A percentile compares a stretch with the other conserved stretches of the same genome.
phyloP scores from a whole-genome alignment of 371 early-diverging fungal genomes.

The Mortierella sp. region DNA sequence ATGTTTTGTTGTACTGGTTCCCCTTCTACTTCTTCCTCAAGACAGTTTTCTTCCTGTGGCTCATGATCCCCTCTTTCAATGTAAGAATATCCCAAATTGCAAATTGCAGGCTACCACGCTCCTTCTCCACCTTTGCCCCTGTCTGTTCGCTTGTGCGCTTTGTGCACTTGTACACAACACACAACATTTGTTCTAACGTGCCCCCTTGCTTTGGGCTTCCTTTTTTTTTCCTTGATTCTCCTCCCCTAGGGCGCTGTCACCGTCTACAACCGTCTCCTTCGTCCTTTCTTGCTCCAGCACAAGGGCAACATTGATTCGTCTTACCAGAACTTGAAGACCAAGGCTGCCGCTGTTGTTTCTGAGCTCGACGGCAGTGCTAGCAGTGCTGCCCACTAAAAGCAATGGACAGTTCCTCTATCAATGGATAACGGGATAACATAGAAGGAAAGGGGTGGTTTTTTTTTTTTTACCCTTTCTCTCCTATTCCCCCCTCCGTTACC shows the following conservation, averaged over 20 bases:
- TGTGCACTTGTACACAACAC: no score
- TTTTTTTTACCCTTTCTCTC: slow-evolving; percentile 1
- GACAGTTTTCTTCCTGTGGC: slow-evolving; percentile 85
- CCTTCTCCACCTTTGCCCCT: no score
- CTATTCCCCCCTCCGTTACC: not conserved
- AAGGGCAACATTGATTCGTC: slow-evolving; percentile 43
- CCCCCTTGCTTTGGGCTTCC: not conserved
- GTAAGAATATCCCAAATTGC: slow-evolving; percentile 63
- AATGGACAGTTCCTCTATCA: not conserved
- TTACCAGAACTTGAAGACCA: slow-evolving; percentile 49
- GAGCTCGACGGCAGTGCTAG: slow-evolving; percentile 47
- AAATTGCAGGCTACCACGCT: no score
- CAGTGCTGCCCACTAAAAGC: slow-evolving; percentile 36
- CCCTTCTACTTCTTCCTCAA: slow-evolving; percentile 96
- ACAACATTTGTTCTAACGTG: slow-evolving; percentile 3
- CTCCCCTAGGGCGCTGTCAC: slow-evolving; percentile 62
- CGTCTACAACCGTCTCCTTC: slow-evolving; percentile 64
- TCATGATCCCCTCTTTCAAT: slow-evolving; percentile 80
- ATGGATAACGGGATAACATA: no score
- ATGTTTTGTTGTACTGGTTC: slow-evolving; percentile 86
- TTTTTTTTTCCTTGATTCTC: not conserved
- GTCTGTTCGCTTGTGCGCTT: no score
- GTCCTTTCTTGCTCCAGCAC: slow-evolving; percentile 65
- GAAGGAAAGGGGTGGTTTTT: not conserved
- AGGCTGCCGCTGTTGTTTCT: slow-evolving; percentile 50